Evolutionary conservation across 805 yeast species (phyloP).

Genomic region (Jamesozyma spencerorum): DNA sequence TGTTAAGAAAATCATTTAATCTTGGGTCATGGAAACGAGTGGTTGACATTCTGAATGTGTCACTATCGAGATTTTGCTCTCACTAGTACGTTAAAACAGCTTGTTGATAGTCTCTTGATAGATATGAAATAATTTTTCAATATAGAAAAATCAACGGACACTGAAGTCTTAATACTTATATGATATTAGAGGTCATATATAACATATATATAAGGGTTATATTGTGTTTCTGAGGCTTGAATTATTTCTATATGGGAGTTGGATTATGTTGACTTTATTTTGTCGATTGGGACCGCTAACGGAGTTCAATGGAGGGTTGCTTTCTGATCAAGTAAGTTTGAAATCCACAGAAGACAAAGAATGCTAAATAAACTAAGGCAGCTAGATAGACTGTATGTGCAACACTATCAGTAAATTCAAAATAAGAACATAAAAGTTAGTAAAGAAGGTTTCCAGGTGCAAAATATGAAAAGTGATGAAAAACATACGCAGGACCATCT

Average conservation of each 20-base stretch:
- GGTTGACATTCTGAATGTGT: neutral
- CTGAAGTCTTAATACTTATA: too few relatives aligned
- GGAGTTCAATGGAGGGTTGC: slow-evolving; percentile 54
- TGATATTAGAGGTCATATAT: too few relatives aligned
- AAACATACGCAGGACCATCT: slow-evolving; percentile 67
- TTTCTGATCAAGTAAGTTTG: slow-evolving; percentile 61
- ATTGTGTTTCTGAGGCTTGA: neutral
- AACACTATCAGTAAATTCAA: slow-evolving; percentile 37
- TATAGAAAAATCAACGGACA: too few relatives aligned
- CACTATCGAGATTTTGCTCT: too few relatives aligned
- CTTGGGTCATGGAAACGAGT: slow-evolving; percentile 11
- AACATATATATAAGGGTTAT: neutral
- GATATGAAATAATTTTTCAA: too few relatives aligned
- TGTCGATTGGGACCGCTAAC: too few relatives aligned
- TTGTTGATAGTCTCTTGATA: too few relatives aligned
- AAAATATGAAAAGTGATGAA: neutral
- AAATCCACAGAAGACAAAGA: slow-evolving; percentile 84
- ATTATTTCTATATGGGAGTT: neutral
- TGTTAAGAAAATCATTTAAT: slow-evolving; percentile 18
- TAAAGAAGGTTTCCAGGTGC: slow-evolving; percentile 1
- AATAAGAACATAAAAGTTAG: neutral
- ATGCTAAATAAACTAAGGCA: slow-evolving; percentile 67
- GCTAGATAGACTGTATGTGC: slow-evolving; percentile 88
- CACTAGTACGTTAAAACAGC: too few relatives aligned
- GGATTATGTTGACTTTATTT: too few relatives aligned